Evolutionary conservation across 2,329 filamentous ascomycete species (phyloP).

Genomic region (Botryosphaeria agaves): DNA sequence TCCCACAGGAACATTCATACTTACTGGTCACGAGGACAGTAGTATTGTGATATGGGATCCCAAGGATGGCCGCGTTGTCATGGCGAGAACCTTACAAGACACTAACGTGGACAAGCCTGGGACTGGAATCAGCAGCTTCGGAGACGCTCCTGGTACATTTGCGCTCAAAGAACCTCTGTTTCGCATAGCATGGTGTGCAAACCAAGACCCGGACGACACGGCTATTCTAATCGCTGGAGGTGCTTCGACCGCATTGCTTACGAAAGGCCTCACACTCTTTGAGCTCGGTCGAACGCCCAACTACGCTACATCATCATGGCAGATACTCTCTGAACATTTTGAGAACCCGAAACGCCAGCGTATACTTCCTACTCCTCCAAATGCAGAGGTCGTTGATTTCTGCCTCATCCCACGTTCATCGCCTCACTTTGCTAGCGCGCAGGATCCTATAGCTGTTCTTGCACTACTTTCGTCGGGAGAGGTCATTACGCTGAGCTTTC

Average conservation of each 20-base stretch:
- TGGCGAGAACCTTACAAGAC: slow-evolving; percentile 65
- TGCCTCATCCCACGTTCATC: slow-evolving; percentile 67
- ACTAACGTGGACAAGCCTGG: slow-evolving; percentile 53
- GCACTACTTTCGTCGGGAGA: slow-evolving; percentile 72
- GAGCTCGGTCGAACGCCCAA: slow-evolving; percentile 79
- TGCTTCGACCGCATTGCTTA: slow-evolving; percentile 43
- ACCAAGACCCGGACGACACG: slow-evolving; percentile 84
- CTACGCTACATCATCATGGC: slow-evolving; percentile 85
- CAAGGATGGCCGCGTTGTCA: slow-evolving; percentile 69
- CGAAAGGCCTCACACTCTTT: slow-evolving; percentile 71
- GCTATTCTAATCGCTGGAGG: slow-evolving; percentile 77
- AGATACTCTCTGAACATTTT: slow-evolving; percentile 62
- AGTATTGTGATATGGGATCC: slow-evolving; percentile 90
- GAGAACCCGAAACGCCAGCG: slow-evolving; percentile 55
- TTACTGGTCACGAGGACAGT: slow-evolving; percentile 78
- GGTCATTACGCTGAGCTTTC: slow-evolving; percentile 77
- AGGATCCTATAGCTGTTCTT: slow-evolving; percentile 79
- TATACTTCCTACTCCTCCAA: slow-evolving; percentile 57
- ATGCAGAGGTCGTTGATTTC: slow-evolving; percentile 62
- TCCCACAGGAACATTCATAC: slow-evolving; percentile 75
- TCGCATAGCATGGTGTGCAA: slow-evolving; percentile 82
- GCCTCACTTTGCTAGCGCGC: slow-evolving; percentile 72
- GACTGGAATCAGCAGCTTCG: slow-evolving; percentile 8
- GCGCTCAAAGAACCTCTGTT: slow-evolving; percentile 56
- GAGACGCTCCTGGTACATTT: slow-evolving; percentile 30